Conservation (phyloP, 2,329 filamentous ascomycete genomes). For the Sordariomycetes sp. region DNA sequence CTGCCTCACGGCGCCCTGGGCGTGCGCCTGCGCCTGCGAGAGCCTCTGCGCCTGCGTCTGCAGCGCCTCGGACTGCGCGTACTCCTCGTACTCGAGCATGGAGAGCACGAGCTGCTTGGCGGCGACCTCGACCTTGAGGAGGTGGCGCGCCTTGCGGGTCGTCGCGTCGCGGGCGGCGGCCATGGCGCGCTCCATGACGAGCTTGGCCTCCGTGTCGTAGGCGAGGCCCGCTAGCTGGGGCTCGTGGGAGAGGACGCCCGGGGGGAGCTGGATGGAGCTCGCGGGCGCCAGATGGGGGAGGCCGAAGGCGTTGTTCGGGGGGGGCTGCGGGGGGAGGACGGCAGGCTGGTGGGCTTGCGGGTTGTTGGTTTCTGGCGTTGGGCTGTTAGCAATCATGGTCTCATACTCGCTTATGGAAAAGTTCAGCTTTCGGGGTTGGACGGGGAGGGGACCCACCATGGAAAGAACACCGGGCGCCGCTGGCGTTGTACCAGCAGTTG, state of each 20-base stretch:
- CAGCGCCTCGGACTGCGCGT: conserved; percentile 14
- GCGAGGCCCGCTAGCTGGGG: conserved; percentile 8
- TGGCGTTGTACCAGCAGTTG: conserved; percentile 53
- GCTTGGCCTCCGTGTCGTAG: conserved; percentile 21
- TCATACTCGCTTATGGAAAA: background rate
- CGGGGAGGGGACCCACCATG: conserved; percentile 29
- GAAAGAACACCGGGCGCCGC: conserved; percentile 44
- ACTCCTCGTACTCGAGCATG: conserved; percentile 37
- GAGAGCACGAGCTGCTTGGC: conserved; percentile 40
- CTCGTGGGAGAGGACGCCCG: conserved; percentile 4
- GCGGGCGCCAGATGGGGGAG: conserved; percentile 4
- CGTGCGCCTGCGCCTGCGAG: background rate
- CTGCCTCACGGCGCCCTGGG: background rate
- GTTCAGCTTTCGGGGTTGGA: background rate
- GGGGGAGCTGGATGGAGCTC: conserved; percentile 1
- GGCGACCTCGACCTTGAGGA: conserved; percentile 38
- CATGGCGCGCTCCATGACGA: conserved; percentile 31
- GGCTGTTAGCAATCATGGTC: background rate
- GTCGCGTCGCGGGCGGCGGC: conserved; percentile 28
- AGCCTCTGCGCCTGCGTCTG: conserved; percentile 5
- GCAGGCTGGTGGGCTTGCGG: conserved; percentile 18
- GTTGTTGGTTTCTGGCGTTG: conserved; percentile 30
- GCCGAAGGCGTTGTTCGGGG: conserved; percentile 4
- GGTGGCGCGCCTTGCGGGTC: conserved; percentile 24
- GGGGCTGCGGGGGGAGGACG: conserved; percentile 5